Percentiles rank a stretch among this genome's conserved stretches.
phyloP scores from a whole-genome alignment of 2,329 filamentous ascomycete genomes.

The Claviceps sorghi region DNA sequence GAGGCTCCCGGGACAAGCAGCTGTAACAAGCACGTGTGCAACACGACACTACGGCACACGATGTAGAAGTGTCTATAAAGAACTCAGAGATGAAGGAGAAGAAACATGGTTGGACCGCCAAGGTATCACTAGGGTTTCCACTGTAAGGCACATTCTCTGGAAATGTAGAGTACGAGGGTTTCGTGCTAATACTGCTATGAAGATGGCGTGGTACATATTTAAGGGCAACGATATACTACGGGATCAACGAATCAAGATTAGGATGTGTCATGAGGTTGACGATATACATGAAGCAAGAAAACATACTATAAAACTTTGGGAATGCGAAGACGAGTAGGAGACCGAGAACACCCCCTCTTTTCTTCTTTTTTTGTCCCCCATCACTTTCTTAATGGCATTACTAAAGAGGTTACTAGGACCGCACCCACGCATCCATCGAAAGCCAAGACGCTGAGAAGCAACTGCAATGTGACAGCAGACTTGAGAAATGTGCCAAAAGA shows the following conservation, averaged over 20 bases:
- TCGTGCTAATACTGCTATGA: not conserved
- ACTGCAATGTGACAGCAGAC: not conserved
- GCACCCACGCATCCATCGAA: not conserved
- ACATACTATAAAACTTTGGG: not conserved
- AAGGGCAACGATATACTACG: not conserved
- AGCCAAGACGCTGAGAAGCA: not conserved
- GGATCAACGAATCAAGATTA: not conserved
- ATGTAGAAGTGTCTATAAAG: fast-evolving
- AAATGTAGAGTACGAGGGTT: not conserved
- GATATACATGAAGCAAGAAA: not conserved
- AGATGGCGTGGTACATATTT: slow-evolving; percentile 2
- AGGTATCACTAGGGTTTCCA: not conserved
- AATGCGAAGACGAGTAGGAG: slow-evolving; percentile 2
- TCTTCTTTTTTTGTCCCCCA: too few relatives aligned
- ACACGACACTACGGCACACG: not conserved
- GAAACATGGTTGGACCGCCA: not conserved
- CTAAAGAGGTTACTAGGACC: not conserved
- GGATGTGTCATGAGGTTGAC: not conserved
- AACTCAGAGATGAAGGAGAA: not conserved
- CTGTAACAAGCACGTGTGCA: not conserved
- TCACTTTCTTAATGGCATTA: too few relatives aligned
- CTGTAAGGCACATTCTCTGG: not conserved
- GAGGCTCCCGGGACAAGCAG: not conserved
- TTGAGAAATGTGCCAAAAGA: not conserved
- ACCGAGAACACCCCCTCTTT: not conserved